Conservation (phyloP, 306 rosid genomes). For the Sophora flavescens region DNA sequence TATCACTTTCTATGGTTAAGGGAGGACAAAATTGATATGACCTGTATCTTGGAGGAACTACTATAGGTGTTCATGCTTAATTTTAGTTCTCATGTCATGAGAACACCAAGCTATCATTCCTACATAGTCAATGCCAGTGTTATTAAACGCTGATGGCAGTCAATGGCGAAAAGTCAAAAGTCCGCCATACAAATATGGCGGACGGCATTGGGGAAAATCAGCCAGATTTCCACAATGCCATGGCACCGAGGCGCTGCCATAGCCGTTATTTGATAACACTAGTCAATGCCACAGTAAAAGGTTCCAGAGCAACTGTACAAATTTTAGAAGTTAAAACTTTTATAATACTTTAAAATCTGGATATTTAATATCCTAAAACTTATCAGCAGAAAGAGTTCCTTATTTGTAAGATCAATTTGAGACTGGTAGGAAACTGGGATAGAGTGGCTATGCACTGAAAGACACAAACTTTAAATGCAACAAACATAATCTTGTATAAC, state of each 20-base stretch:
- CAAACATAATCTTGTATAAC: background rate
- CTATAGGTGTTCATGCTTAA: too few species aligned
- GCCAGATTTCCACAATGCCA: too few species aligned
- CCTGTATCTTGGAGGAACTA: too few species aligned
- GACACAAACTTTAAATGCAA: constrained; percentile 6
- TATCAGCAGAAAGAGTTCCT: background rate
- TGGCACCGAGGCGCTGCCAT: too few species aligned
- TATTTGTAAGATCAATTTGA: background rate
- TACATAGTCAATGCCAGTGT: background rate
- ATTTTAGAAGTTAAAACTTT: background rate
- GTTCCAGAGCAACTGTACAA: background rate
- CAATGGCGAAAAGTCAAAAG: too few species aligned
- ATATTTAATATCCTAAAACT: background rate
- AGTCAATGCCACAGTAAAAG: constrained; percentile 13
- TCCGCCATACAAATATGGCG: too few species aligned
- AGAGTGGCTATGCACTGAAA: background rate
- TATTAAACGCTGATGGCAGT: too few species aligned
- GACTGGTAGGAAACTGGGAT: constrained; percentile 3
- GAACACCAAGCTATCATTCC: background rate
- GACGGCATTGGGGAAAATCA: too few species aligned
- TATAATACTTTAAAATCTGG: background rate
- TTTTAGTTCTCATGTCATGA: background rate
- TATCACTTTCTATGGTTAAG: too few species aligned
- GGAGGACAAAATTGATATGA: too few species aligned
- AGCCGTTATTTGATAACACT: too few species aligned